Evolutionary conservation across 2,329 filamentous ascomycete genomes (phyloP).

Genomic region (Xylaria sp.): DNA sequence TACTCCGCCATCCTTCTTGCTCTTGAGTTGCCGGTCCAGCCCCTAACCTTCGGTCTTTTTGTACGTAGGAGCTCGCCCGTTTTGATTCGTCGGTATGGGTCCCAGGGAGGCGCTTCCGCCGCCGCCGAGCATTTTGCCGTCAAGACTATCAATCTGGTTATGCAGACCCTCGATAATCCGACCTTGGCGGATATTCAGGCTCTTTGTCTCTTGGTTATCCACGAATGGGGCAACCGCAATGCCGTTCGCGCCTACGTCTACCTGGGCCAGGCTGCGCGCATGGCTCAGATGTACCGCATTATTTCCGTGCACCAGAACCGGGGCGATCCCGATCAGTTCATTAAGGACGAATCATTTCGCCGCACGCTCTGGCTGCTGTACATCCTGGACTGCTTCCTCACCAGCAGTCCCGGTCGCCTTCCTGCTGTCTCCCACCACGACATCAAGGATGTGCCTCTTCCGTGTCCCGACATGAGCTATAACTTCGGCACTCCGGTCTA

Average conservation of each 20-base stretch:
- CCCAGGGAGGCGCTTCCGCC: constrained; percentile 51
- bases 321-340: constrained; percentile 59
- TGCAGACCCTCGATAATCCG: constrained; percentile 61
- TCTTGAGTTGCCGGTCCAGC: constrained; percentile 12
- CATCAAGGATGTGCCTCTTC: constrained; percentile 57
- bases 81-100: constrained; percentile 62
- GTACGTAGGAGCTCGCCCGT: constrained; percentile 54
- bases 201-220: constrained; percentile 62
- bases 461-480: constrained; percentile 64
- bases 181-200: constrained; percentile 64
- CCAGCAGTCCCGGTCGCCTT: constrained; percentile 62
- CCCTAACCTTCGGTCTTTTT: constrained; percentile 18
- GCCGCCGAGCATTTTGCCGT: constrained; percentile 62
- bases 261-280: constrained; percentile 63
- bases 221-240: constrained; percentile 65
- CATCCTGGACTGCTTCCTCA: constrained; percentile 64
- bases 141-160: constrained; percentile 60
- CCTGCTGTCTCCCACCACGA: constrained; percentile 59
- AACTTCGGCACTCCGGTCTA: constrained; percentile 63
- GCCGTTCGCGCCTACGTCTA: constrained; percentile 66
- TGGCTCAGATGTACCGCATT: constrained; percentile 66
- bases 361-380: constrained; percentile 66
- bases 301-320: constrained; percentile 57
- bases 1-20: not conserved
- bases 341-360: constrained; percentile 63